Percentiles rank a stretch among this genome's conserved stretches.
phyloP scores from a whole-genome alignment of 495 filamentous ascomycete genomes.

The Corynascus novoguineensis region DNA sequence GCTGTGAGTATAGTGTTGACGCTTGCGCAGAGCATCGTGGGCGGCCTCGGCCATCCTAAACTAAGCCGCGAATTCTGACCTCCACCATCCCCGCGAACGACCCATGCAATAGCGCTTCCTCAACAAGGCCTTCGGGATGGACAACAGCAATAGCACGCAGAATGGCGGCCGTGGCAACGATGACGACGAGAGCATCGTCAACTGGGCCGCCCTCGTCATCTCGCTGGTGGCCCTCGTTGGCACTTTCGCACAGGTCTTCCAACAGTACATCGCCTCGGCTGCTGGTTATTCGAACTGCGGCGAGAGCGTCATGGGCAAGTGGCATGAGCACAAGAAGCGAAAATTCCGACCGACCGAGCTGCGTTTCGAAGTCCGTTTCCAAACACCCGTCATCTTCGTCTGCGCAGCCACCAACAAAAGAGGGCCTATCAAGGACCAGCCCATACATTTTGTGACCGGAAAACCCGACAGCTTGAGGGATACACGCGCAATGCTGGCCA shows the following conservation, averaged over 20 bases:
- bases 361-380: slow-evolving; percentile 46
- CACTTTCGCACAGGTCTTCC: slow-evolving; percentile 37
- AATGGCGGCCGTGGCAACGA: background rate
- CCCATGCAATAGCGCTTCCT: background rate
- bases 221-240: slow-evolving; percentile 37
- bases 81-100: background rate
- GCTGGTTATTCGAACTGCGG: slow-evolving; percentile 39
- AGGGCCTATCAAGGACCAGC: slow-evolving; percentile 33
- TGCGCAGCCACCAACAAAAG: slow-evolving; percentile 35
- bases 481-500: slow-evolving; percentile 25
- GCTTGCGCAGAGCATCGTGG: background rate
- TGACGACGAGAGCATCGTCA: slow-evolving; percentile 17
- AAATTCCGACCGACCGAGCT: slow-evolving; percentile 39
- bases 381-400: slow-evolving; percentile 46
- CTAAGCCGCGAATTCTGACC: background rate
- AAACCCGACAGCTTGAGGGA: slow-evolving; percentile 31
- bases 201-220: slow-evolving; percentile 29
- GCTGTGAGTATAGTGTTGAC: too few relatives aligned
- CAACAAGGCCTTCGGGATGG: background rate
- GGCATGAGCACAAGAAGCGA: slow-evolving; percentile 38
- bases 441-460: slow-evolving; percentile 39
- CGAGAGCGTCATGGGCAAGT: slow-evolving; percentile 42
- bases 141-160: slow-evolving; percentile 10
- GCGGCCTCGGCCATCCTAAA: background rate
- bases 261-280: slow-evolving; percentile 41